These are phyloP conservation scores for Phialophora macrospora DNA, from an alignment of 2,329 filamentous ascomycete genomes.

Conservation along the genomic window DNA sequence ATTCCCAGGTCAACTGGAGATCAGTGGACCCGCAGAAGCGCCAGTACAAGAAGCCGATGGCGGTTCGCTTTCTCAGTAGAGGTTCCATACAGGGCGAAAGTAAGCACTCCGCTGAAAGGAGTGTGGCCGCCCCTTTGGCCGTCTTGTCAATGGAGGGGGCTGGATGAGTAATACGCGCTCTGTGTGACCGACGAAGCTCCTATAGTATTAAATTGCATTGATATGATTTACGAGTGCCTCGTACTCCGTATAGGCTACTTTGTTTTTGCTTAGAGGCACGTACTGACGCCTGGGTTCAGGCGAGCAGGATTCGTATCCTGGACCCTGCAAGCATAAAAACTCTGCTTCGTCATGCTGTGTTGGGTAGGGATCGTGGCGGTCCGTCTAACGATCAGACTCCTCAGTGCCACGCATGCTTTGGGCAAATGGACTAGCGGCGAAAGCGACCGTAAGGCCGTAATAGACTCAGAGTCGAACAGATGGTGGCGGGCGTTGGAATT, in stretches of 20 bases:
- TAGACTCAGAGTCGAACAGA: background rate
- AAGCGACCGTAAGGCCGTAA: background rate
- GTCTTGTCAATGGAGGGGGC: background rate
- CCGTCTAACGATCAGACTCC: background rate
- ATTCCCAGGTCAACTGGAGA: constrained; percentile 1
- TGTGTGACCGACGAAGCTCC: background rate
- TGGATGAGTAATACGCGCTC: constrained; percentile 22
- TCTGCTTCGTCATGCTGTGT: constrained; percentile 11
- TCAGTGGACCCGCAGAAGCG: background rate
- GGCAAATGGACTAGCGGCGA: background rate
- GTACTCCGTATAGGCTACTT: background rate
- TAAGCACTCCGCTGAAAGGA: constrained; percentile 7
- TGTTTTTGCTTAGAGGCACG: background rate
- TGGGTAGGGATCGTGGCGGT: constrained; percentile 6
- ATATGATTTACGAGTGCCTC: no score
- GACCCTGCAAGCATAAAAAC: background rate
- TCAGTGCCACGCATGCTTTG: background rate
- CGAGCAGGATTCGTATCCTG: background rate
- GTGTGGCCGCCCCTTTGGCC: constrained; percentile 1
- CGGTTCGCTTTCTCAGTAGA: background rate
- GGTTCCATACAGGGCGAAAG: constrained; percentile 6
- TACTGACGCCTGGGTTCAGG: background rate
- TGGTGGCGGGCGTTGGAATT: background rate
- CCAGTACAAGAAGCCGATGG: background rate
- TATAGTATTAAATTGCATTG: background rate